phyloP scores from a whole-genome alignment of 2,329 filamentous ascomycete species.

The Helotiales sp. region DNA sequence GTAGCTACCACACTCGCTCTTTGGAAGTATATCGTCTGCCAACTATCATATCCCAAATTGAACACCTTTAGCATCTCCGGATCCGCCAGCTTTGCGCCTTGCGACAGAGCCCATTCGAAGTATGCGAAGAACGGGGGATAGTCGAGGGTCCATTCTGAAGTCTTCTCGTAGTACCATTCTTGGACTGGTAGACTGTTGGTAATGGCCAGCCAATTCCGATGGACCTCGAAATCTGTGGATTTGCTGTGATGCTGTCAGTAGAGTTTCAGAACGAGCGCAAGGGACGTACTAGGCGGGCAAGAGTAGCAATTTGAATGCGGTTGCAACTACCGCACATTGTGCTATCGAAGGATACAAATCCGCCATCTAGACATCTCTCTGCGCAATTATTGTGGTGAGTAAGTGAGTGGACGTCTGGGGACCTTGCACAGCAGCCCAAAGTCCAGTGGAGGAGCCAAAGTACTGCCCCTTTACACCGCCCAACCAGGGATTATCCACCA shows the following conservation, averaged over 20 bases:
- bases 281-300: slow-evolving; percentile 90
- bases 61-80: slow-evolving; percentile 80
- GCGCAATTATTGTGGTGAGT: background rate
- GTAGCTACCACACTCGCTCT: slow-evolving; percentile 83
- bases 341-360: slow-evolving; percentile 84
- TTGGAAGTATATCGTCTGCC: slow-evolving; percentile 94
- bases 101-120: slow-evolving; percentile 92
- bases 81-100: slow-evolving; percentile 77
- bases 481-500: background rate
- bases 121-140: slow-evolving; percentile 98
- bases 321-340: slow-evolving; percentile 85
- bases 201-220: slow-evolving; percentile 97
- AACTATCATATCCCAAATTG: slow-evolving; percentile 85
- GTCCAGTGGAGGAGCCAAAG: too few relatives aligned
- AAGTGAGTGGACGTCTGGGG: background rate
- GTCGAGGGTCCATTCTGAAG: slow-evolving; percentile 99
- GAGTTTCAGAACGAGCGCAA: too few relatives aligned
- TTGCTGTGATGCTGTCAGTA: slow-evolving; percentile 63
- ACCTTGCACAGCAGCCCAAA: background rate
- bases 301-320: slow-evolving; percentile 87
- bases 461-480: slow-evolving; percentile 16
- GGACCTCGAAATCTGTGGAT: slow-evolving; percentile 98
- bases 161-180: slow-evolving; percentile 96
- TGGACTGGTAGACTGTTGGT: slow-evolving; percentile 85
- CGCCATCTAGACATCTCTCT: slow-evolving; percentile 61